phyloP scores from a whole-genome alignment of 2,329 filamentous ascomycete genomes.

The Sporothrix variecibatus region DNA sequence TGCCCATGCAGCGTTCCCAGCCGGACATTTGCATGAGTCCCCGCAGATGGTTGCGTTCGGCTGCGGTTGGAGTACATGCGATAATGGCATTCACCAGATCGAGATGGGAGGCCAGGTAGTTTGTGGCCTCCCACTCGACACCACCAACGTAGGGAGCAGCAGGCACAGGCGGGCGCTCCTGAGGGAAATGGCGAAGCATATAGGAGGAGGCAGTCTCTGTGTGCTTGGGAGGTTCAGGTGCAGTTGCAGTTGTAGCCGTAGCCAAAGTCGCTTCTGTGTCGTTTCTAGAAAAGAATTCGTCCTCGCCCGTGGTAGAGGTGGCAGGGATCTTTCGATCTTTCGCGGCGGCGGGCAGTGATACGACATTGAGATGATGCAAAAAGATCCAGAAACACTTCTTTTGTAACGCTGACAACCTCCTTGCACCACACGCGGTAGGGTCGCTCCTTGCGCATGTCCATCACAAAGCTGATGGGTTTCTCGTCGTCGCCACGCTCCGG shows the following conservation, averaged over 20 bases:
- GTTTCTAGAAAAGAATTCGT: not conserved
- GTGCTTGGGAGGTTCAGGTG: conserved; percentile 42
- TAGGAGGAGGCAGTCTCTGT: conserved; percentile 52
- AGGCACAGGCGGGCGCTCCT: conserved; percentile 83
- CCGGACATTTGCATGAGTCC: conserved; percentile 77
- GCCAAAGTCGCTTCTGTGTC: not conserved
- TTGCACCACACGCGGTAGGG: conserved; percentile 95
- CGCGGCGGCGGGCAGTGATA: conserved; percentile 58
- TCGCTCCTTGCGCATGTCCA: conserved; percentile 82
- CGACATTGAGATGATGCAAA: conserved; percentile 87
- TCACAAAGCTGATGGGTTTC: conserved; percentile 79
- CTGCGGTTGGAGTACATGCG: conserved; percentile 70
- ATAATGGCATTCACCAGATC: conserved; percentile 91
- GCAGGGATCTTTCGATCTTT: not conserved
- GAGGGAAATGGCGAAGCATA: conserved; percentile 75
- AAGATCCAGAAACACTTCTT: conserved; percentile 99
- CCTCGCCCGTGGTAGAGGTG: not conserved
- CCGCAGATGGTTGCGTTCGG: conserved; percentile 77
- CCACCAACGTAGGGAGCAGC: conserved; percentile 95
- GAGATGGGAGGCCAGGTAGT: conserved; percentile 89
- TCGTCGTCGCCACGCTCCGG: conserved; percentile 73
- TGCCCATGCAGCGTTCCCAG: conserved; percentile 87
- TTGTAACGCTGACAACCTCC: conserved; percentile 88
- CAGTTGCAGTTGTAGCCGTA: conserved; percentile 24
- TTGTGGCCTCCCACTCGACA: conserved; percentile 98